phyloP scores from a whole-genome alignment of 495 filamentous ascomycete species.

The Hyphodiscus hymeniophilus region DNA sequence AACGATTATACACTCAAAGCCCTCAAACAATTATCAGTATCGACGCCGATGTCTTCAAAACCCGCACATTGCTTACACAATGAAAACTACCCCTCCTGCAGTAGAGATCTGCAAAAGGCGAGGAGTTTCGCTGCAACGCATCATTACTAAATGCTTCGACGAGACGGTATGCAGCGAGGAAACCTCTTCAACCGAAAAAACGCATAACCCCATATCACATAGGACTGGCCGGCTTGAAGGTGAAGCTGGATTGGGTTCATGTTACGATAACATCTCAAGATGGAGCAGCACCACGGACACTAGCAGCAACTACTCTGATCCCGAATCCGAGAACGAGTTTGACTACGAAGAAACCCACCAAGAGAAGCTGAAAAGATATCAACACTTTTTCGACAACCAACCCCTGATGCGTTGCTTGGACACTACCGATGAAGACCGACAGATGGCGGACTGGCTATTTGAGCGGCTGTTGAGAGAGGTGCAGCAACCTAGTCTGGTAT shows the following conservation, averaged over 20 bases:
- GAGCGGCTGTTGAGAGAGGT: conserved; percentile 7
- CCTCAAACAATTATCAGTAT: too few species aligned
- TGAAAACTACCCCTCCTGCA: neutral
- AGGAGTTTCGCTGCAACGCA: neutral
- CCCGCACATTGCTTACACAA: neutral
- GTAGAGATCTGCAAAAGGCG: neutral
- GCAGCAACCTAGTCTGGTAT: neutral
- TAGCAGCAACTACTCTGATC: neutral
- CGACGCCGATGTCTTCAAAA: too few species aligned
- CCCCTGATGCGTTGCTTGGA: conserved; percentile 4
- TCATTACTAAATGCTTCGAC: neutral
- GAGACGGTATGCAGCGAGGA: neutral
- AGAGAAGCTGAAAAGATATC: conserved; percentile 5
- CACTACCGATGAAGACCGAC: conserved; percentile 5
- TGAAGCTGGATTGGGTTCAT: neutral
- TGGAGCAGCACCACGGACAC: neutral
- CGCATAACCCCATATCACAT: neutral
- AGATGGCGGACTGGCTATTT: conserved; percentile 6
- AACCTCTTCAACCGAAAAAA: neutral
- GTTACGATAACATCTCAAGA: neutral
- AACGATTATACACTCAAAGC: too few species aligned
- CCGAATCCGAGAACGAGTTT: neutral
- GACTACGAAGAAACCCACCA: neutral
- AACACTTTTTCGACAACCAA: conserved; percentile 10
- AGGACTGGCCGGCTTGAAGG: neutral